A percentile compares a stretch with the other conserved stretches of the same genome.
Evolutionary conservation across 2,329 filamentous ascomycete genomes (phyloP).

Genomic region (Phialemonium atrogriseum): DNA sequence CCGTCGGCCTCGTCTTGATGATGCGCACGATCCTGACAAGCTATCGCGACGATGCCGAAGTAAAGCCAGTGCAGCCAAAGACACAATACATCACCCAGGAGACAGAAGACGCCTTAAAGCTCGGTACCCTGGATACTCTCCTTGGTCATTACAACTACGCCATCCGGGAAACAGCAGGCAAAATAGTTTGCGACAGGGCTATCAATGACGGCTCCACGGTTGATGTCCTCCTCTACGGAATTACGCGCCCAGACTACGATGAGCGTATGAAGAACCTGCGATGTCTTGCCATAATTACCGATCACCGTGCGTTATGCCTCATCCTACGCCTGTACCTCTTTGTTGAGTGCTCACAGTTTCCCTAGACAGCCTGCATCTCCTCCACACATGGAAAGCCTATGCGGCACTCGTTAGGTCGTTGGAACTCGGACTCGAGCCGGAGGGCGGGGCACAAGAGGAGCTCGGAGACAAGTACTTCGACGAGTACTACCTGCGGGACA

Average conservation of each 20-base stretch:
- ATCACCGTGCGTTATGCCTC: constrained; percentile 29
- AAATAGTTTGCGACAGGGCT: constrained; percentile 46
- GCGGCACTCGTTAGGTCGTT: constrained; percentile 52
- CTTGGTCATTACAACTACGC: constrained; percentile 63
- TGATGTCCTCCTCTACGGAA: constrained; percentile 45
- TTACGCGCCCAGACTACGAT: constrained; percentile 50
- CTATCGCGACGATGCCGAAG: constrained; percentile 56
- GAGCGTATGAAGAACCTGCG: constrained; percentile 48
- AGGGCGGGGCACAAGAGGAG: constrained; percentile 38
- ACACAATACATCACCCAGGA: constrained; percentile 68
- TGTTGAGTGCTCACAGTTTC: constrained; percentile 5
- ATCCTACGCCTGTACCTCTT: background rate
- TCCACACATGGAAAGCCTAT: constrained; percentile 43
- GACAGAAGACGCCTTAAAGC: constrained; percentile 62
- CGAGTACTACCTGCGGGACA: constrained; percentile 54
- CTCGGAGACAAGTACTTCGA: constrained; percentile 51
- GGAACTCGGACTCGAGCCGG: constrained; percentile 45
- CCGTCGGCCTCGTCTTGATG: constrained; percentile 47
- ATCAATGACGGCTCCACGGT: constrained; percentile 50
- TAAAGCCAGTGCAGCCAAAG: constrained; percentile 56
- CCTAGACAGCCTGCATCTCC: constrained; percentile 32
- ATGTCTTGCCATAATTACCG: constrained; percentile 47
- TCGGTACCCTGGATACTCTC: constrained; percentile 59
- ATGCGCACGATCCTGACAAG: constrained; percentile 51
- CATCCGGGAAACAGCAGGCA: constrained; percentile 60